Percentiles rank a stretch among this genome's conserved stretches.
Evolutionary conservation across 371 early-diverging fungal genomes (phyloP).

Genomic region (Basidiobolus meristosporus): DNA sequence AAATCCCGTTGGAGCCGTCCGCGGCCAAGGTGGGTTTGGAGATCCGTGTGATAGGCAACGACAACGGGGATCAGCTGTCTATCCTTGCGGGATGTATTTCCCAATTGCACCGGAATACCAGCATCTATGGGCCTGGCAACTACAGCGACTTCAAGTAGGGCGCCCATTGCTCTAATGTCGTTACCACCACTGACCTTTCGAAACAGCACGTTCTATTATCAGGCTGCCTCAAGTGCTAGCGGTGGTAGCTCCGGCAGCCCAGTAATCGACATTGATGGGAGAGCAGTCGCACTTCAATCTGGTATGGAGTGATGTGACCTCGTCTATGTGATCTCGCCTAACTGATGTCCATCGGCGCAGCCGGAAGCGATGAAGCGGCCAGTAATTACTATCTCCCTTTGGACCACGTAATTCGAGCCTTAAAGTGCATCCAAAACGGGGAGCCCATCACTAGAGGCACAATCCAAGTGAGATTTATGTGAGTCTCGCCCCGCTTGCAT

Average conservation of each 20-base stretch:
- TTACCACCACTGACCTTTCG: no score
- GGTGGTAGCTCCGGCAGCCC: constrained; percentile 79
- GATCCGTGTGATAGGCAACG: constrained; percentile 65
- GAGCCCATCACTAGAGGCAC: constrained; percentile 68
- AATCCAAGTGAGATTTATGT: constrained; percentile 47
- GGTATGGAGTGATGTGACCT: constrained; percentile 14
- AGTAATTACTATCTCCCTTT: constrained; percentile 86
- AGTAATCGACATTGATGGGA: constrained; percentile 79
- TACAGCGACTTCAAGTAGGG: constrained; percentile 40
- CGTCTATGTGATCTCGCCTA: not conserved
- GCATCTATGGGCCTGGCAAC: constrained; percentile 37
- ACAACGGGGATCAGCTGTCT: constrained; percentile 61
- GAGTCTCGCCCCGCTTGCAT: not conserved
- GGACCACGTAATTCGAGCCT: constrained; percentile 59
- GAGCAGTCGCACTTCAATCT: constrained; percentile 82
- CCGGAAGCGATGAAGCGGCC: constrained; percentile 53
- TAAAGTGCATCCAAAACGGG: constrained; percentile 45
- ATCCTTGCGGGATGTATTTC: constrained; percentile 60
- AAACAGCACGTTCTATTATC: constrained; percentile 45
- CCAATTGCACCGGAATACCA: constrained; percentile 49
- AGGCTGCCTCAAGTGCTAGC: constrained; percentile 57
- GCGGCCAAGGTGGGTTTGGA: constrained; percentile 58
- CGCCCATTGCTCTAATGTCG: no score
- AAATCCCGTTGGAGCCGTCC: constrained; percentile 47
- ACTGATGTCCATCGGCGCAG: not conserved